phyloP scores from a whole-genome alignment of 441 rosid genomes.

The Adansonia grandidieri region DNA sequence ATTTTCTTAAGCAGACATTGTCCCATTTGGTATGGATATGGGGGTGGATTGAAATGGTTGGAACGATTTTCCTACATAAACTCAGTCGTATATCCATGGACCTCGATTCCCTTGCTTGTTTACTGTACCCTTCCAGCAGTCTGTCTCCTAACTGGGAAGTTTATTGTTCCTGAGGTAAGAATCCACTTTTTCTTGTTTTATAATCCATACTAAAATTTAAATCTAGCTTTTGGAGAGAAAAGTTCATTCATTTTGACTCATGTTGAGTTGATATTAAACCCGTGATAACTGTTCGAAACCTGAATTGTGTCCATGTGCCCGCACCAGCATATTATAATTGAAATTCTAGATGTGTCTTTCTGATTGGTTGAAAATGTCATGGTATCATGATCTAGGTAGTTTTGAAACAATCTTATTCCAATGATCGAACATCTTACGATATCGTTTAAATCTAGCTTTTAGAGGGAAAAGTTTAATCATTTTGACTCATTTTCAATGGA shows the following conservation, averaged over 20 bases:
- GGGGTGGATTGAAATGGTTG: conserved; percentile 55
- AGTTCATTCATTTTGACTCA: background rate
- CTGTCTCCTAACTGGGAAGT: conserved; percentile 43
- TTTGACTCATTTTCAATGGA: background rate
- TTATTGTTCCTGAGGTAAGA: conserved; percentile 61
- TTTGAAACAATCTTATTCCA: background rate
- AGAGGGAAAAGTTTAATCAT: background rate
- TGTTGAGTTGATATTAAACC: background rate
- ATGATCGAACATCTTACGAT: background rate
- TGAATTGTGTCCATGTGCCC: background rate
- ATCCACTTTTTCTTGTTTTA: background rate
- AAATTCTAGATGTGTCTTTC: background rate
- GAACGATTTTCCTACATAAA: no score
- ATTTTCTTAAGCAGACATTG: conserved; percentile 76
- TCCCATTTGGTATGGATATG: conserved; percentile 77
- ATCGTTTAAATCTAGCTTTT: background rate
- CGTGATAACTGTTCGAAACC: background rate
- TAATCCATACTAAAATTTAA: background rate
- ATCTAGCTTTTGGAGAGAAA: background rate
- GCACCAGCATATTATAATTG: background rate
- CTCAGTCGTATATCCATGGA: conserved; percentile 61
- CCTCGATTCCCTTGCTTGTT: conserved; percentile 65
- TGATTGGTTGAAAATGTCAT: background rate
- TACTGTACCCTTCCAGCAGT: conserved; percentile 75
- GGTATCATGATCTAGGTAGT: background rate